Base-by-base conservation (phyloP, 148 eudicot species). In the Amaranthus hypochondriacus region DNA sequence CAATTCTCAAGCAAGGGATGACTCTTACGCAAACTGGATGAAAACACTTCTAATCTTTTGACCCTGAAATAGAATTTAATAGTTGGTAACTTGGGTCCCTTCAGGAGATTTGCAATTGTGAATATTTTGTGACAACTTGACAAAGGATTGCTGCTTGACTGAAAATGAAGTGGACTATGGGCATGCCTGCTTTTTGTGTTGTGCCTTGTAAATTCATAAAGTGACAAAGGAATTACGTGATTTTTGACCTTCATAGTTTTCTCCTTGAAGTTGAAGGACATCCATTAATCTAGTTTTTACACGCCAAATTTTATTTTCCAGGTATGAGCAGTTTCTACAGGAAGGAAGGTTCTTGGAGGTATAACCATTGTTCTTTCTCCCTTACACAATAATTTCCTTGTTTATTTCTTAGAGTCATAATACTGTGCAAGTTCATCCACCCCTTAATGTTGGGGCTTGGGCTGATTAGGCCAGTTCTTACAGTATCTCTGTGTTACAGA, bases 261-360 rank as follows among this genome's bases (percentile, higher is more conserved):
- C 0, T 63, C 11, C 39, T 64, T 48, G 47, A 11, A 62, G 62
- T 18, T 75, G 78, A 39, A 21, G n/a, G 42, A 13, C 14, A 39
- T 46, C 55, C 2, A n/a, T 63, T 73, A 14, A 62, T 52, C 21
- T 21, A 5, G 66, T 72, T 51, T 42, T 18, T 48, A 48, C 57
- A 3, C 44, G 9, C 42, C 5, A 72, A 57, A 49, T 44, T 73
- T 48, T 73, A 48, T 63, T 73, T 28, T 78, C 79, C 86, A 93
- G 96, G 86, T 89, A 84, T 68, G 97, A 84, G 73, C 91, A 84
- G 80, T 86, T 89, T 77, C 58, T 87, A 60, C 88, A 81, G 66
- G 88, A 86, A 73, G 94, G 91, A 58, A 86, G 84, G 76, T 84
- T 89, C 68, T 76, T 89, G 84, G 91, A 89, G 91, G 94, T 89